These are phyloP conservation scores for Grammothele lineata DNA, from an alignment of 768 basidiomycete species.

Conservation along the genomic window DNA sequence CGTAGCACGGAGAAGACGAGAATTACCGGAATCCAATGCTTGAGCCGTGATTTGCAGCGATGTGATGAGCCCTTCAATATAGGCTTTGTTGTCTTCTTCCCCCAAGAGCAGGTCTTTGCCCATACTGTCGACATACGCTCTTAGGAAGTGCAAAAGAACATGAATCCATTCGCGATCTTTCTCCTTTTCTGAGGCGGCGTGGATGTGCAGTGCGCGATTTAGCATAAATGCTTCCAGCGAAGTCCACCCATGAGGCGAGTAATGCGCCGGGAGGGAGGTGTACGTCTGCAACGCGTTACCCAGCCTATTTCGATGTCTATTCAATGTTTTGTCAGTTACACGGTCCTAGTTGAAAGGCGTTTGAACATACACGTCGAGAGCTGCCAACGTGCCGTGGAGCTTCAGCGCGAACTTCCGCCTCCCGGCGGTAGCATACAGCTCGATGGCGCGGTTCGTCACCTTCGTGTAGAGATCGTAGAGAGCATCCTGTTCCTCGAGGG, in stretches of 20 bases:
- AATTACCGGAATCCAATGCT: constrained; percentile 45
- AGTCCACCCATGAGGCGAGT: constrained; percentile 78
- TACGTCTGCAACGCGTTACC: constrained; percentile 64
- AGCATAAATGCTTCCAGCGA: constrained; percentile 79
- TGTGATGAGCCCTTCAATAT: constrained; percentile 47
- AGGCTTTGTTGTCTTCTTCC: constrained; percentile 45
- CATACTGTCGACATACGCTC: constrained; percentile 54
- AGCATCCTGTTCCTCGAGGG: constrained; percentile 46
- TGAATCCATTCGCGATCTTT: constrained; percentile 80
- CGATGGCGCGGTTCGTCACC: constrained; percentile 78
- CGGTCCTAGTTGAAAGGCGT: too few relatives aligned
- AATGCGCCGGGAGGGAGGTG: constrained; percentile 80
- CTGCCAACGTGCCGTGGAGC: constrained; percentile 81
- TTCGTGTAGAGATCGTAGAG: constrained; percentile 79
- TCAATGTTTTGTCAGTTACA: too few relatives aligned
- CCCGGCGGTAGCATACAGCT: constrained; percentile 78
- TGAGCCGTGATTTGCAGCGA: constrained; percentile 46
- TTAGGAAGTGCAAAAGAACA: constrained; percentile 71
- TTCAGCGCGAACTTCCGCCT: constrained; percentile 83
- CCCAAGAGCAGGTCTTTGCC: constrained; percentile 51
- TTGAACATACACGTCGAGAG: constrained; percentile 80
- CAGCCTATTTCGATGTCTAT: constrained; percentile 64
- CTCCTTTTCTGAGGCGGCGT: constrained; percentile 49
- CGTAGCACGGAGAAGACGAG: too few relatives aligned
- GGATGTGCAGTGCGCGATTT: constrained; percentile 65